Evolutionary conservation across 2,329 filamentous ascomycete genomes (phyloP).

Genomic region (Acrodontium crateriforme): DNA sequence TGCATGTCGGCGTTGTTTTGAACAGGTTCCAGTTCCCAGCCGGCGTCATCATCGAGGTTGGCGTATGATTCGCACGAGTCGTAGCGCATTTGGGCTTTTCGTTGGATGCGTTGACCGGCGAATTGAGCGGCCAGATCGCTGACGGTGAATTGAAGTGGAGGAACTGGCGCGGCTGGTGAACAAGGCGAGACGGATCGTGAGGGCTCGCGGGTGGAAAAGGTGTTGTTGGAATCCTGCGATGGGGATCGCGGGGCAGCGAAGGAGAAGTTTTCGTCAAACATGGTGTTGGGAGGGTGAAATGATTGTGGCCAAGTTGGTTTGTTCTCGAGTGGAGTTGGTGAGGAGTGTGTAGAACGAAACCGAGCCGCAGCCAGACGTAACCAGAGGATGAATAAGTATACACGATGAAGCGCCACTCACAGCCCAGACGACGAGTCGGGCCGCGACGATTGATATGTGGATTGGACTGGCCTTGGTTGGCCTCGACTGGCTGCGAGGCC

Average conservation of each 20-base stretch:
- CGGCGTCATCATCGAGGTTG: slow-evolving; percentile 17
- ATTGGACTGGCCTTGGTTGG: too few relatives aligned
- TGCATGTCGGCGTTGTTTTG: slow-evolving; percentile 7
- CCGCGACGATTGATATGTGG: too few relatives aligned
- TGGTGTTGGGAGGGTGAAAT: slow-evolving; percentile 3
- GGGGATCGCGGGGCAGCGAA: slow-evolving; percentile 14
- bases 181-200: slow-evolving; percentile 20
- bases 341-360: too few relatives aligned
- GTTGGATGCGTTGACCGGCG: slow-evolving; percentile 13
- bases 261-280: slow-evolving; percentile 21
- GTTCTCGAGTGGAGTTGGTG: not conserved
- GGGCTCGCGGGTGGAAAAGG: slow-evolving; percentile 10
- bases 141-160: slow-evolving; percentile 15
- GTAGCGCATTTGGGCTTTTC: slow-evolving; percentile 19
- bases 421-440: too few relatives aligned
- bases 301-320: not conserved
- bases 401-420: too few relatives aligned
- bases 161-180: slow-evolving; percentile 12
- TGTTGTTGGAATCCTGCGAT: slow-evolving; percentile 11
- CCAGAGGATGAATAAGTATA: too few relatives aligned
- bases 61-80: slow-evolving; percentile 21
- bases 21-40: slow-evolving; percentile 13
- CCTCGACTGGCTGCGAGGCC: too few relatives aligned
- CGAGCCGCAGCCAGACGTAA: too few relatives aligned
- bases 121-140: slow-evolving; percentile 20